Evolutionary conservation across 352 stramenopile genomes (phyloP), one percentile per base, ranked within the genome.

Genomic region (Phytopythium chamaehyphon): DNA sequence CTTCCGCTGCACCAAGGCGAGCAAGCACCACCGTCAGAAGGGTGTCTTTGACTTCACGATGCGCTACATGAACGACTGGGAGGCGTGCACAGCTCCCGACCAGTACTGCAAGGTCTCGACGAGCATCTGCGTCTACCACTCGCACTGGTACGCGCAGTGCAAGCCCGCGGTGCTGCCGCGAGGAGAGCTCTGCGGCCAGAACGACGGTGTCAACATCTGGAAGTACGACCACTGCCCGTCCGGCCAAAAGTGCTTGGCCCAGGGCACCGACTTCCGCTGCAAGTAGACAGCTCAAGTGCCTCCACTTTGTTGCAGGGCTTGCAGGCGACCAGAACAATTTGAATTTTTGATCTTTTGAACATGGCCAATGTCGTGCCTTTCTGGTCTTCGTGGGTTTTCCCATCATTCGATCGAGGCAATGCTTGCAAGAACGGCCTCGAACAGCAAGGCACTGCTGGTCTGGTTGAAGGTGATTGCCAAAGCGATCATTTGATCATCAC

Each of bases 131-230:
- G 59, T 69, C 19, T 48, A 57, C 24, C 46, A 75, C 53, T 71
- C 66, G 14, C 53, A 47, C 36, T 59, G 64, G 49, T 75, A 67
- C 54, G 58, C 62, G 38, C 59, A 72, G 42, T 72, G 64, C 55
- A 72, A 68, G 49, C 64, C 64, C 0, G 26, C 21, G 0, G 60
- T 48, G 2, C 33, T 72, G 1, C 48, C 52, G 0, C 7, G 36
- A 11, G 64, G 60, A 0, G 60, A 66, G n/a, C 49, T 72, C 6
- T 72, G 64, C 45, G 64, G 64, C 51, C 64, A 72, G 49, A 69
- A 72, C 24, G 60, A 72, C 40, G 60, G 53, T 40, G 57, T 51
- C 11, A 72, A 66, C n/a, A 54, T 63, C 21, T 72, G 64, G 64
- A 57, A 55, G 40, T 67, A 67, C 46, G 58, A 64, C 51, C 63